These are phyloP conservation scores for Salvia sclarea DNA, from an alignment of 305 asterid species.

Conservation along the genomic window DNA sequence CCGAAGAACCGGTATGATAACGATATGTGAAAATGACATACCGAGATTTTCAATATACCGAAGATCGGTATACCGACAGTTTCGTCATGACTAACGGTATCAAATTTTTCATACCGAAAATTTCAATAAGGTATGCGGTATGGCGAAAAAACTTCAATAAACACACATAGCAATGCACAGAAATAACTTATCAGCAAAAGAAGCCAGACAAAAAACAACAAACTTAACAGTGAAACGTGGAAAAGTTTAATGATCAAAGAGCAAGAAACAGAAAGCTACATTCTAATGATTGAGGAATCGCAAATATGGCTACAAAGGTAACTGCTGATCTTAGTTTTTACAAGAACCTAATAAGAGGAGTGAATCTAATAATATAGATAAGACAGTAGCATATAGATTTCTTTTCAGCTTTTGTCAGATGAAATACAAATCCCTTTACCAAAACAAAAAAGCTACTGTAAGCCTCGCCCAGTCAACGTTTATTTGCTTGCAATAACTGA, in stretches of 20 bases:
- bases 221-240: not conserved
- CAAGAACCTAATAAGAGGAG: conserved; percentile 18
- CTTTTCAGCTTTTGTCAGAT: conserved; percentile 16
- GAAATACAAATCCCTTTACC: conserved; percentile 22
- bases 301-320: conserved; percentile 29
- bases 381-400: conserved; percentile 30
- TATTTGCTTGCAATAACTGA: conserved; percentile 44
- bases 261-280: conserved; percentile 28
- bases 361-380: conserved; percentile 16
- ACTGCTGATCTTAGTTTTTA: conserved; percentile 31
- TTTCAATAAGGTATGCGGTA: too few species aligned
- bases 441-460: conserved; percentile 18
- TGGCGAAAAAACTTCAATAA: too few species aligned
- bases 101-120: too few species aligned
- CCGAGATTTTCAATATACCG: too few species aligned
- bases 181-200: not conserved
- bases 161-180: too few species aligned
- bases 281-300: conserved; percentile 22
- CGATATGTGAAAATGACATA: too few species aligned
- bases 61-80: too few species aligned
- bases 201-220: not conserved
- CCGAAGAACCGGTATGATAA: too few species aligned
- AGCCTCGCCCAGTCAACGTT: conserved; percentile 35
- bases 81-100: too few species aligned
- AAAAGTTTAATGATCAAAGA: conserved; percentile 26